phyloP scores from a whole-genome alignment of 2,329 filamentous ascomycete species.

The Penicillium paneum region DNA sequence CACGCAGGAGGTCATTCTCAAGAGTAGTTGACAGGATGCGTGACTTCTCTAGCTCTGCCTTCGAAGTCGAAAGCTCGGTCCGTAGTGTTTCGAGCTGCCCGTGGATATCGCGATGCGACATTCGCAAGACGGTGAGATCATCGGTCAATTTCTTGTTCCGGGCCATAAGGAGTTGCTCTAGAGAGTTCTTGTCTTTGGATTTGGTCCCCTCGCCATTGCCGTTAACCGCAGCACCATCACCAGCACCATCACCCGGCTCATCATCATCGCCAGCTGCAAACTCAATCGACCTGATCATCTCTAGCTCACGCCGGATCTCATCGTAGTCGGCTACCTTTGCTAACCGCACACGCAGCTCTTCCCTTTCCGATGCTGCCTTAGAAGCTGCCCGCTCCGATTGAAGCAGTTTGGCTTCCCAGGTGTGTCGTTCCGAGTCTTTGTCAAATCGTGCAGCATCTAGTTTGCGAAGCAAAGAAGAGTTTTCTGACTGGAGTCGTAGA shows the following conservation, averaged over 20 bases:
- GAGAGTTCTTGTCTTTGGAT: conserved; percentile 66
- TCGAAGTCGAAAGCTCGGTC: conserved; percentile 77
- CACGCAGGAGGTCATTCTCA: conserved; percentile 82
- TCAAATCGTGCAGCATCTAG: conserved; percentile 80
- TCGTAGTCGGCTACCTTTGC: conserved; percentile 93
- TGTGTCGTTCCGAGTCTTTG: conserved; percentile 73
- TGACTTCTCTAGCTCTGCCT: conserved; percentile 80
- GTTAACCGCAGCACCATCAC: conserved; percentile 29
- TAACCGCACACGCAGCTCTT: conserved; percentile 74
- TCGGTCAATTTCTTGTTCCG: conserved; percentile 96
- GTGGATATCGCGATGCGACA: conserved; percentile 91
- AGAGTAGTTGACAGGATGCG: conserved; percentile 82
- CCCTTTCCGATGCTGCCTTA: conserved; percentile 74
- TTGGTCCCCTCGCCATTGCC: conserved; percentile 53
- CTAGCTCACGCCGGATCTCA: conserved; percentile 90
- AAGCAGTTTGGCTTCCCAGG: conserved; percentile 71
- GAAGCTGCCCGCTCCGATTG: conserved; percentile 75
- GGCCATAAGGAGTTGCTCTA: conserved; percentile 86
- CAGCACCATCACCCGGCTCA: conserved; percentile 45
- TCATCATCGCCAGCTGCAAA: conserved; percentile 79
- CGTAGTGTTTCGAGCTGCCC: conserved; percentile 74
- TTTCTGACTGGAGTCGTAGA: conserved; percentile 85
- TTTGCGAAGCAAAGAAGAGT: conserved; percentile 84
- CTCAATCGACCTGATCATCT: conserved; percentile 96
- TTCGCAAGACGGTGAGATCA: conserved; percentile 85